A percentile compares a stretch with the other conserved stretches of the same genome.
phyloP scores from a whole-genome alignment of 179 eudicot species.

The Silene noctiflora region DNA sequence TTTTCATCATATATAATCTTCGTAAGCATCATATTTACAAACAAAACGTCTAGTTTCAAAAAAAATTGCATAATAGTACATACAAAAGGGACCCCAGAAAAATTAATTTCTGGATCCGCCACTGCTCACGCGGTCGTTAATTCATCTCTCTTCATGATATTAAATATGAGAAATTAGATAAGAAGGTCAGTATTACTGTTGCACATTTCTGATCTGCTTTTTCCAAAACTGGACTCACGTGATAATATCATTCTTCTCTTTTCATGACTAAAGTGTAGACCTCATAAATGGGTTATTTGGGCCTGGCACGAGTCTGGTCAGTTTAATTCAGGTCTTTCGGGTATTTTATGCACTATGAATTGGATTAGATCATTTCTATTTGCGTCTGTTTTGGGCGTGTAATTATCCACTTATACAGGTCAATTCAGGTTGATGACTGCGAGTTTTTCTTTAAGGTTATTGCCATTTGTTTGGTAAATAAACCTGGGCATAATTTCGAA shows the following conservation, averaged over 20 bases:
- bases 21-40: too few species aligned
- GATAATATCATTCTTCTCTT: background rate
- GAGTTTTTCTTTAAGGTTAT: background rate
- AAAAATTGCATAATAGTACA: too few species aligned
- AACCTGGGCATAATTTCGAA: background rate
- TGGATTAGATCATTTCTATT: background rate
- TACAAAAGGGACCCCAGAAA: too few species aligned
- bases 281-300: background rate
- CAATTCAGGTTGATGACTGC: background rate
- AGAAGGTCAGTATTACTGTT: conserved; percentile 59
- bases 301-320: background rate
- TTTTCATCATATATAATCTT: too few species aligned
- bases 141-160: conserved; percentile 38
- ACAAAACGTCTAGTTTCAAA: too few species aligned
- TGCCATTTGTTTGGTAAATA: background rate
- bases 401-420: background rate
- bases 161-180: conserved; percentile 58
- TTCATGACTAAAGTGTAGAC: background rate
- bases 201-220: background rate
- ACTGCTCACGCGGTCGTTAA: background rate
- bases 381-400: background rate
- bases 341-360: background rate
- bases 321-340: background rate
- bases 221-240: background rate
- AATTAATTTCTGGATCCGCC: too few species aligned